phyloP scores from a whole-genome alignment of 1,284 basidiomycete species.

The Trametes pubescens region DNA sequence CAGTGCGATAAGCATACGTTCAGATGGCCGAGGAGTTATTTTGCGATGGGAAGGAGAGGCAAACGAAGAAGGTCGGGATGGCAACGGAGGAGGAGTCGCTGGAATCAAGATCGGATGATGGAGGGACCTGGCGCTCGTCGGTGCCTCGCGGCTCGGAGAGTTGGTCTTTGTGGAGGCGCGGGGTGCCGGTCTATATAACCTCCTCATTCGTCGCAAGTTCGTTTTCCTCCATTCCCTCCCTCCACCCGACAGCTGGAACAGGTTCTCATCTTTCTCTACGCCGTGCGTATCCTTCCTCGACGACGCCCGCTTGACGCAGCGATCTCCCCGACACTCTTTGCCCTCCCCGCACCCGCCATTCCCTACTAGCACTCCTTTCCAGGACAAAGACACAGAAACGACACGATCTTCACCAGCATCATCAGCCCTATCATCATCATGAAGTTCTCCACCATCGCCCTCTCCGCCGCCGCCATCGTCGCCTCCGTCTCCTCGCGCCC shows the following conservation, averaged over 20 bases:
- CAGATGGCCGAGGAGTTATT: too few relatives aligned
- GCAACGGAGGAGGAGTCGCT: too few relatives aligned
- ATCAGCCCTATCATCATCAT: conserved; percentile 21
- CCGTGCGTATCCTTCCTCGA: conserved; percentile 9
- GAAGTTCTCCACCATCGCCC: conserved; percentile 38
- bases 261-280: conserved; percentile 14
- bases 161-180: not conserved
- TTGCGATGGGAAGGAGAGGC: not conserved
- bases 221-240: not conserved
- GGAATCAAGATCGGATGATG: not conserved
- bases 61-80: not conserved
- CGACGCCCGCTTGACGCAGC: conserved; percentile 5
- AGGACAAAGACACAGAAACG: not conserved
- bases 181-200: not conserved
- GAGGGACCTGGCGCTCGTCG: not conserved
- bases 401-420: conserved; percentile 1
- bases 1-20: not conserved
- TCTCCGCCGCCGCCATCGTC: conserved; percentile 45
- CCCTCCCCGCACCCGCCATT: conserved; percentile 5
- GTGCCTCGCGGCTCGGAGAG: not conserved
- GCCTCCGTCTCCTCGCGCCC: conserved; percentile 51
- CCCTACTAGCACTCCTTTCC: conserved; percentile 15
- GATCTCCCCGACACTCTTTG: conserved; percentile 1
- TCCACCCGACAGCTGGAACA: conserved; percentile 11
- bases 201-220: not conserved